A percentile compares a stretch with the other conserved stretches of the same genome.
Evolutionary conservation across 108 stramenopile species (phyloP).

Genomic region (Nitzschia palea): DNA sequence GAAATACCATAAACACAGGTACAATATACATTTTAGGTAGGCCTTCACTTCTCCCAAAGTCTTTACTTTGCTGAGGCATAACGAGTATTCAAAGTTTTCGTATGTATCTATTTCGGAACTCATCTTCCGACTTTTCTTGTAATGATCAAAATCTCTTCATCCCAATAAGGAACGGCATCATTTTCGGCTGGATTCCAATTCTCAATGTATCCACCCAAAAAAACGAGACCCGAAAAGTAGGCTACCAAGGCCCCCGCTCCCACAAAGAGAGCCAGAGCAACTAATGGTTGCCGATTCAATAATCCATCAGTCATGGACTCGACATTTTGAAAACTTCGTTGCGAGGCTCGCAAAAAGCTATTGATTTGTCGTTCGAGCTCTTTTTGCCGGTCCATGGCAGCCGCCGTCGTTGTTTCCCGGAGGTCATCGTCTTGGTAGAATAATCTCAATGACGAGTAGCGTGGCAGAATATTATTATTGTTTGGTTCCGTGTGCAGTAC

Average conservation of each 20-base stretch:
- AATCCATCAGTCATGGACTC: constrained; percentile 20
- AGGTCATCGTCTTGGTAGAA: constrained; percentile 3
- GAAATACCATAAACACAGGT: too few species aligned
- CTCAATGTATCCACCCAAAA: constrained; percentile 42
- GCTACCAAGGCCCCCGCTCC: constrained; percentile 22
- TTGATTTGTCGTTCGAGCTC: not conserved
- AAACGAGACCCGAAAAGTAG: constrained; percentile 27
- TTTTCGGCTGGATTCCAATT: constrained; percentile 29
- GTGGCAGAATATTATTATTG: too few species aligned
- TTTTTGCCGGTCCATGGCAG: not conserved
- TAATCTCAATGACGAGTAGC: not conserved
- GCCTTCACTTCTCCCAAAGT: too few species aligned
- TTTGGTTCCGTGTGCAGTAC: too few species aligned
- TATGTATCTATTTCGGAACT: too few species aligned
- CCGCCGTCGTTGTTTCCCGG: not conserved
- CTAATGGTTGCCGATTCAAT: constrained; percentile 7
- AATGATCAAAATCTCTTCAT: constrained; percentile 13
- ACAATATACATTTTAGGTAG: too few species aligned
- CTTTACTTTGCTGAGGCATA: too few species aligned
- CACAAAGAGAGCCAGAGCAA: constrained; percentile 26
- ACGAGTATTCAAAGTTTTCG: too few species aligned
- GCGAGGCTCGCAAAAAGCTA: constrained; percentile 13
- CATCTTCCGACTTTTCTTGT: not conserved
- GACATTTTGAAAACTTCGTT: constrained; percentile 15
- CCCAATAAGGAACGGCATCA: constrained; percentile 33